Base-by-base conservation (phyloP, 1,284 basidiomycete species). In the Stygiomarasmius scandens region DNA sequence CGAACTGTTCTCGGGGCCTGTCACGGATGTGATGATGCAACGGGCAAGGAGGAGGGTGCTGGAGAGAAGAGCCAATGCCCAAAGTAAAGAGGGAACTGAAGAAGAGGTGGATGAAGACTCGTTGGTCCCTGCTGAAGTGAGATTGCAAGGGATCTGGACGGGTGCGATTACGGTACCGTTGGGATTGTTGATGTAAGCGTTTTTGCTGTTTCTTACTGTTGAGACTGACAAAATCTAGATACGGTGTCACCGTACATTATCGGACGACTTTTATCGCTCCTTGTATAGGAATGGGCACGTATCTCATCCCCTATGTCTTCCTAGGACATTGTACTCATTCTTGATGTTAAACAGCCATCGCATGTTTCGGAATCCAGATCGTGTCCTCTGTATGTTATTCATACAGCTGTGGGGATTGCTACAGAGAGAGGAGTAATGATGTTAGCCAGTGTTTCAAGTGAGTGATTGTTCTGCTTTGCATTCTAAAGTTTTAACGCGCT, bases 291-390 rank as follows among this genome's bases (percentile, higher is more conserved):
- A 74, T 74, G 70, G 66, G 71, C 71, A 49, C 23, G 68, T 67
- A 5, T 6, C 38, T 45, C 47, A 29, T 14, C 19, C 19, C 4
- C 43, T 23, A 36, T 14, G n/a, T 11, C 27, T 23, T 20, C 20
- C 23, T 16, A 4, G 11, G 8, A 41, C 38, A 12, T 41, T 16
- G 11, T 41, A 32, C 5, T 41, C n/a, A n/a, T n/a, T n/a, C n/a
- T n/a, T n/a, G n/a, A n/a, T n/a, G 29, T 12, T 32, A 32, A 41
- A 49, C 29, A 74, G 71, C 71, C 8, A 52, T 72, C n/a, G 72
- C 71, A 22, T 71, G 70, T 60, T 74, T 74, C 53, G 72, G 72
- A 49, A 69, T 70, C 12, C 71, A 74, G 62, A 73, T 74, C 25
- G 56, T 72, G 23, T 66, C 66, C 8, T 73, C 72, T 1, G 70